Base-by-base conservation (phyloP, 768 basidiomycete genomes). In the Tremella fuciformis region DNA sequence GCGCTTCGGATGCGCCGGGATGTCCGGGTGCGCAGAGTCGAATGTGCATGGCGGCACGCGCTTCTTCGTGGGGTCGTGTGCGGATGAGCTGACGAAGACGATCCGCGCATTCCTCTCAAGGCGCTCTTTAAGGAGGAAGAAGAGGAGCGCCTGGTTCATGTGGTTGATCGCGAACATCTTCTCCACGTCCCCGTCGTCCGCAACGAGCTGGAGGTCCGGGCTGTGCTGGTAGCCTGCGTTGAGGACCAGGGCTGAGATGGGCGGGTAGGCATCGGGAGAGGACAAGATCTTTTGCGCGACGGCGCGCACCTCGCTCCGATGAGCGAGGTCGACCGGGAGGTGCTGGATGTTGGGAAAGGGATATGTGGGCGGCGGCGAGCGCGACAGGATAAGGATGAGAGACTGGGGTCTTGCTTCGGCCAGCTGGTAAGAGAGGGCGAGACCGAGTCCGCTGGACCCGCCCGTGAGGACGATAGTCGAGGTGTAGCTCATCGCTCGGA, bases 141-240 rank as follows among this genome's bases (percentile, higher is more conserved):
- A 63, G 24, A 63, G 58, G 3, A 63, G 53, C 2, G 58, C 49
- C 16, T 63, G 62, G 51, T 56, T 56, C 19, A 59, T 38, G 42
- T 55, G 49, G 37, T 53, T 55, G 58, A 51, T 40, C 13, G 62
- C 62, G 53, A 63, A 51, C 38, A 42, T 53, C 16, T 22, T 13
- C 46, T 63, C 58, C 38, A 63, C 26, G 15, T 53, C 62, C 13
- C 55, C 53, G 40, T 50, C 26, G 13, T 39, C 48, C 15, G 22
- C 19, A 4, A 34, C 29, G 29, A 34, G 19, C 55, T 26, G 29
- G 24, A 16, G 15, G 29, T 34, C 22, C 26, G 25, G 24, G 25
- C 26, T 13, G 24, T 18, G 34, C 15, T 18, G 8, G 29, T 59
- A 34, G 26, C 47, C 62, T 7, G 62, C 62, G 39, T 63, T 63